phyloP scores from a whole-genome alignment of 768 basidiomycete genomes.

The Chalciporus pseudorubinellus region DNA sequence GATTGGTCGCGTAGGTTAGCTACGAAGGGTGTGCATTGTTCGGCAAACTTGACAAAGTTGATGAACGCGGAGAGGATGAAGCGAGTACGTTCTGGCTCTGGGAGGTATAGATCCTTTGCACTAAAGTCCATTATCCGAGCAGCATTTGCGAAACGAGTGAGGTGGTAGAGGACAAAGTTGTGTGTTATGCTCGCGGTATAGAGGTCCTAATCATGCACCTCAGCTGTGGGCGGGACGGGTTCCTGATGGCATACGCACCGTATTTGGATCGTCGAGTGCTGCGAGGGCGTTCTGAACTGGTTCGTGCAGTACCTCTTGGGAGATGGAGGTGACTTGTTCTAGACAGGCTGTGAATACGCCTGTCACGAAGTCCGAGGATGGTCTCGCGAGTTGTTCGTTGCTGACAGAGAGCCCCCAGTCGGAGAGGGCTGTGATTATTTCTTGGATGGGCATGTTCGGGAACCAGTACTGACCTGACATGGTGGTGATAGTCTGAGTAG shows the following conservation, averaged over 20 bases:
- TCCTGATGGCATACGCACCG: constrained; percentile 39
- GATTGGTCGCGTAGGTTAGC: constrained; percentile 61
- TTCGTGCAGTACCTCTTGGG: constrained; percentile 54
- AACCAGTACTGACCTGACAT: constrained; percentile 51
- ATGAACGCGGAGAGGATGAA: constrained; percentile 82
- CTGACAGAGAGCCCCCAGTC: constrained; percentile 69
- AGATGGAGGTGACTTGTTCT: constrained; percentile 65
- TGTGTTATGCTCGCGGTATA: constrained; percentile 56
- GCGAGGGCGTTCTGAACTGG: constrained; percentile 56
- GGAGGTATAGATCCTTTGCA: constrained; percentile 67
- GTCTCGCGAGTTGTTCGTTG: constrained; percentile 64
- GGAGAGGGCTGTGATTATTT: constrained; percentile 62
- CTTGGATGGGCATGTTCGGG: constrained; percentile 60
- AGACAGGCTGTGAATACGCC: constrained; percentile 69
- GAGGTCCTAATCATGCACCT: constrained; percentile 51
- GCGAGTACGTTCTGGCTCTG: constrained; percentile 72
- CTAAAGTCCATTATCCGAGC: constrained; percentile 77
- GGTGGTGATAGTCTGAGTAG: neutral
- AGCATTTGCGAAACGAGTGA: constrained; percentile 72
- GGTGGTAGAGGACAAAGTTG: constrained; percentile 67
- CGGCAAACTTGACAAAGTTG: constrained; percentile 90
- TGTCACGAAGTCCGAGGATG: constrained; percentile 69
- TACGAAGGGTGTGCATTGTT: constrained; percentile 64
- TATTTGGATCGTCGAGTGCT: constrained; percentile 49
- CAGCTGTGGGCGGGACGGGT: neutral